Evolutionary conservation across 257 asterid species (phyloP).

Genomic region (Euphrasia confusa): DNA sequence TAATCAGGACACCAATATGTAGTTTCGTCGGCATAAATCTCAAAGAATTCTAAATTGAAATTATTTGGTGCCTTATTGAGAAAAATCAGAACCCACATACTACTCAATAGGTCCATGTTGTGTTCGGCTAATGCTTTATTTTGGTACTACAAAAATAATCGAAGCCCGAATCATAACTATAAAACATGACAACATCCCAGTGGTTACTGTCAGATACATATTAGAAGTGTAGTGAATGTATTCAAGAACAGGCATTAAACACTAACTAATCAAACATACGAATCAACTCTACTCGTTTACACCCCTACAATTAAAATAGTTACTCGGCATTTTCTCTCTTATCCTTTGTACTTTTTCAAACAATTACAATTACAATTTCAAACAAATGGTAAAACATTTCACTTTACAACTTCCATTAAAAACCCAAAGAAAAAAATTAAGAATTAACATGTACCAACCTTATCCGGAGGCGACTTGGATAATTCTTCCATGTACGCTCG

Average conservation of each 20-base stretch:
- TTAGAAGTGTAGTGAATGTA: not conserved
- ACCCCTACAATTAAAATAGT: not conserved
- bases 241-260: not conserved
- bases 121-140: not conserved
- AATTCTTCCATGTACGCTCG: slow-evolving; percentile 68
- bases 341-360: too few species aligned
- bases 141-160: not conserved
- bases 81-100: not conserved
- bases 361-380: not conserved
- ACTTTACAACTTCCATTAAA: not conserved
- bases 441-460: slow-evolving; percentile 37
- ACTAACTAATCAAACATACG: too few species aligned
- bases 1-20: slow-evolving; percentile 5
- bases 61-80: not conserved
- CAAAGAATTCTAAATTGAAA: not conserved
- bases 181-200: slow-evolving; percentile 4
- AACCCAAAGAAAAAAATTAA: not conserved
- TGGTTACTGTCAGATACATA: not conserved
- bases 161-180: slow-evolving; percentile 13
- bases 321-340: not conserved
- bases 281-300: too few species aligned
- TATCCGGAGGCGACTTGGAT: slow-evolving; percentile 77
- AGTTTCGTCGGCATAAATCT: too few species aligned
- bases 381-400: not conserved
- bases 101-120: not conserved